These are phyloP conservation scores for Pelargonium australe DNA, from an alignment of 441 rosid genomes.

Conservation along the genomic window DNA sequence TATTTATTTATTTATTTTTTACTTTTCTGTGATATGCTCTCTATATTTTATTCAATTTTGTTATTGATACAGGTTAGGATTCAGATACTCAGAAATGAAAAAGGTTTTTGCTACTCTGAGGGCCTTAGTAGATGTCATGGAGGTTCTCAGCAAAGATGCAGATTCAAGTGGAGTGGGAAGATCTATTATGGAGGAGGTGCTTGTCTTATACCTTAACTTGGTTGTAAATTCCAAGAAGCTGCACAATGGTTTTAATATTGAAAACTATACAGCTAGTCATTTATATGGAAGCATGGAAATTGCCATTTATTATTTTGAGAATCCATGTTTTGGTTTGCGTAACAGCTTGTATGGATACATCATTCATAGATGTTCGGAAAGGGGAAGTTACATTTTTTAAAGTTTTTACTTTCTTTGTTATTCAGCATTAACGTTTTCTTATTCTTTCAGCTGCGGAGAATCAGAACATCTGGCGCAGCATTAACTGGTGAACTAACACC, in stretches of 20 bases:
- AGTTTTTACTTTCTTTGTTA: slow-evolving; percentile 5
- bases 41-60: neutral
- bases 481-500: slow-evolving; percentile 71
- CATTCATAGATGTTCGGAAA: neutral
- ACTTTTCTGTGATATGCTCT: neutral
- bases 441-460: slow-evolving; percentile 60
- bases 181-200: slow-evolving; percentile 82
- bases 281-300: neutral
- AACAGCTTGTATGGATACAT: slow-evolving; percentile 1
- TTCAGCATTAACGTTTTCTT: slow-evolving; percentile 13
- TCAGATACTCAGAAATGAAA: slow-evolving; percentile 52
- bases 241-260: neutral
- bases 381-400: neutral
- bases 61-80: slow-evolving; percentile 30
- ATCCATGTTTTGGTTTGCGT: neutral
- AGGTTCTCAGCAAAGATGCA: slow-evolving; percentile 82
- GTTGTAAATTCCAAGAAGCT: slow-evolving; percentile 6
- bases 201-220: slow-evolving; percentile 18
- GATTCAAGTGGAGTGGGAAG: slow-evolving; percentile 89
- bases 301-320: neutral
- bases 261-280: neutral
- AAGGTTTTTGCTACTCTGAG: slow-evolving; percentile 79
- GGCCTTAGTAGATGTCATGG: slow-evolving; percentile 94
- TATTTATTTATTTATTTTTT: neutral
- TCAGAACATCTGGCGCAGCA: slow-evolving; percentile 57